Evolutionary conservation across 192 early-diverging fungal genomes (phyloP), one percentile per base, ranked within the genome.

Genomic region (Paraglomus brasilianum): DNA sequence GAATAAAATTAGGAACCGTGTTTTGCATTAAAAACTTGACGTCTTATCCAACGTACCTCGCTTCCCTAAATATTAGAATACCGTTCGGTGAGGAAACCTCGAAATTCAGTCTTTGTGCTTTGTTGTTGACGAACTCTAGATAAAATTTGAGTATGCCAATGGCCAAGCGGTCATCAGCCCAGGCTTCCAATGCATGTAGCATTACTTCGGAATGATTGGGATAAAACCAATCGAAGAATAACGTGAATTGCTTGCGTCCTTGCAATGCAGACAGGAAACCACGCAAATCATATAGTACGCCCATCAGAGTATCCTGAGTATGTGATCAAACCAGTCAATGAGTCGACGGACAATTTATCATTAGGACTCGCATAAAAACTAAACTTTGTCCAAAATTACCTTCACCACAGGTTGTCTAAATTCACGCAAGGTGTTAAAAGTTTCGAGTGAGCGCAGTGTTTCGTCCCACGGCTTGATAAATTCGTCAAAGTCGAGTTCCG

Each of bases 181-280:
- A 91, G 24, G 90, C 86, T 70, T 88, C 83, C 56, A 96, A 77
- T 0, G 81, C 85, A 19, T 86, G 79, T 22, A 86, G 77, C 7
- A 95, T 66, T 19, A 93, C 77, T 1, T 75, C 82, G 38, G 87
- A 85, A 48, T 87, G 83, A 11, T 80, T 78, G 19, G 93, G 87
- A 76, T 86, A 89, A 40, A 96, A 85, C 94, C 94, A 96, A 40
- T 91, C 88, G 65, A 94, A 95, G 72, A 95, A 91, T 38, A 90
- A 21, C 10, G 72, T 65, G 68, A 87, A 90, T 69, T 85, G 77
- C 62, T 76, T 75, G 66, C 86, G 75, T 11, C 75, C 80, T 58
- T 83, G 80, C 36, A 93, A 79, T 22, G 89, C 84, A 1, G 79
- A 73, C 40, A 93, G 78, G 51, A 95, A 87, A 3, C 93, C 93